A percentile compares a stretch with the other conserved stretches of the same genome.
Conservation (phyloP, 2,329 filamentous ascomycete species). For the Torrubiellomyces zombiae region DNA sequence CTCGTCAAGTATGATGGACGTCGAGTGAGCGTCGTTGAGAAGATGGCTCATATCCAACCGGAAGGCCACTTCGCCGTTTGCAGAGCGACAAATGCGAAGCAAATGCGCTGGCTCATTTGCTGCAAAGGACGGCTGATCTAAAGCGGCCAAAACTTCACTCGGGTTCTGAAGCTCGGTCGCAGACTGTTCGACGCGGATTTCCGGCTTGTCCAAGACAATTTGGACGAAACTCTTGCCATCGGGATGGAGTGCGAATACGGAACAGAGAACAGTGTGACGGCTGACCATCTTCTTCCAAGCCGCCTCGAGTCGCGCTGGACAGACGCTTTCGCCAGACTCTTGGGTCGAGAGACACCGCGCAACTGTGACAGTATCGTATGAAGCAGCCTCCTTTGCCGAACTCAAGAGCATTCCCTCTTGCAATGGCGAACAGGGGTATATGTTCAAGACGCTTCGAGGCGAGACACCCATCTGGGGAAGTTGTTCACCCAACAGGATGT, state of each 20-base stretch:
- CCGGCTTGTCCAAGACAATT: constrained; percentile 2
- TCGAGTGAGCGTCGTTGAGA: constrained; percentile 14
- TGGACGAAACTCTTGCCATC: constrained; percentile 5
- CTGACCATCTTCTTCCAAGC: constrained; percentile 1
- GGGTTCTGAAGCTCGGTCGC: background rate
- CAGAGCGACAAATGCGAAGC: constrained; percentile 5
- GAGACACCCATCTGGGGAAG: background rate
- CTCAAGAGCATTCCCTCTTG: constrained; percentile 2
- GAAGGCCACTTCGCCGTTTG: constrained; percentile 7
- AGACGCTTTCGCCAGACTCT: background rate
- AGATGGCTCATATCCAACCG: constrained; percentile 16
- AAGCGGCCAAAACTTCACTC: background rate
- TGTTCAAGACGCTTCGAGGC: background rate
- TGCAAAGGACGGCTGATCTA: constrained; percentile 2
- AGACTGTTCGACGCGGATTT: constrained; percentile 1
- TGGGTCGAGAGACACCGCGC: background rate
- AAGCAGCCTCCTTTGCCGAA: background rate
- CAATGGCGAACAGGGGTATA: constrained; percentile 2
- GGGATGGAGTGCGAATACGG: constrained; percentile 4
- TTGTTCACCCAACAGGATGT: background rate
- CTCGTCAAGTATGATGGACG: constrained; percentile 13
- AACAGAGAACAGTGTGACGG: constrained; percentile 3
- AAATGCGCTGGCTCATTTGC: constrained; percentile 4
- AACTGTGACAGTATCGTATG: background rate
- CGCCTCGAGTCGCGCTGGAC: background rate